Percentiles rank a stretch among this genome's conserved stretches.
Conservation (phyloP, 1,139 yeast genomes). For the Yamadazyma dushanensis region DNA sequence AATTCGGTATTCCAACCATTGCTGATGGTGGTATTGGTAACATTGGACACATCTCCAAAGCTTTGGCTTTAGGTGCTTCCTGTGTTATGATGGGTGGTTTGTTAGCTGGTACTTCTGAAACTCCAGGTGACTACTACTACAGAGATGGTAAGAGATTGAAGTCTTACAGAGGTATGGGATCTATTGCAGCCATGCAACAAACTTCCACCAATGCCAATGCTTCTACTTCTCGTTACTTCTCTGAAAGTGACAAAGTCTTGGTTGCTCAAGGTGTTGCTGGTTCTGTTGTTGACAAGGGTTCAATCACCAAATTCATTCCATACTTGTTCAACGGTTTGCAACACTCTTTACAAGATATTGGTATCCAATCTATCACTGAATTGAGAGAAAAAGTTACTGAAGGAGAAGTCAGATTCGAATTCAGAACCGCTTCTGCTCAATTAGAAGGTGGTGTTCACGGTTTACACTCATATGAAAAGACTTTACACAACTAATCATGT, state of each 20-base stretch:
- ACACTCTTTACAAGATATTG: slow-evolving; percentile 98
- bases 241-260: slow-evolving; percentile 90
- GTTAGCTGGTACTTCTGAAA: slow-evolving; percentile 97
- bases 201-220: slow-evolving; percentile 88
- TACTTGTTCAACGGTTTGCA: slow-evolving; percentile 93
- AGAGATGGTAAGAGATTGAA: slow-evolving; percentile 97
- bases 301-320: slow-evolving; percentile 89
- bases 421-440: slow-evolving; percentile 98
- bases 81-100: slow-evolving; percentile 99
- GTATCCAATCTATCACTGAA: slow-evolving; percentile 65
- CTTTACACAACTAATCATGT: slow-evolving; percentile 65
- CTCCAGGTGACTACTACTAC: slow-evolving; percentile 98
- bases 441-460: slow-evolving; percentile 98
- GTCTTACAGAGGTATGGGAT: slow-evolving; percentile 99
- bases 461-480: slow-evolving; percentile 95
- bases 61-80: slow-evolving; percentile 95
- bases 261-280: slow-evolving; percentile 99
- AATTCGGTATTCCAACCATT: slow-evolving; percentile 92
- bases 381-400: slow-evolving; percentile 64
- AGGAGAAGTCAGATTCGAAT: slow-evolving; percentile 88
- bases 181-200: slow-evolving; percentile 98
- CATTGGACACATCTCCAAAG: slow-evolving; percentile 98
- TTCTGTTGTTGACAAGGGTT: slow-evolving; percentile 95
- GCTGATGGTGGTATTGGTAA: slow-evolving; percentile 99
- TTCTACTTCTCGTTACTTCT: slow-evolving; percentile 96